Conservation (phyloP, 139 green algal genomes). For the Tetraselmis striata region DNA sequence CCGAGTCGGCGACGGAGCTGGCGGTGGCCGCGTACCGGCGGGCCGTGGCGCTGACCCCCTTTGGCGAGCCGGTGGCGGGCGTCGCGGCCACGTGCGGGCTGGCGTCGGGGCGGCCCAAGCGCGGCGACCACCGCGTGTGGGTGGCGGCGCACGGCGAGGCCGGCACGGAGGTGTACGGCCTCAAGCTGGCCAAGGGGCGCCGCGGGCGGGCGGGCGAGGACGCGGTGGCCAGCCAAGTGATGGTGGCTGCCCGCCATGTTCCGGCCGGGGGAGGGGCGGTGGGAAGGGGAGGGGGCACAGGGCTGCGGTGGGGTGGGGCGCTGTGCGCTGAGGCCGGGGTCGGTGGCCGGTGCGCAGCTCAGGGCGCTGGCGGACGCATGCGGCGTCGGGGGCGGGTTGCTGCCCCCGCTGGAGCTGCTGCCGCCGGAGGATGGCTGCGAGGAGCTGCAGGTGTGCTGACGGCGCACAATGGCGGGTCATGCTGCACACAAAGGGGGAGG, state of each 20-base stretch:
- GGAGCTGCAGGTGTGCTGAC: neutral
- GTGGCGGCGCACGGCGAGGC: constrained; percentile 38
- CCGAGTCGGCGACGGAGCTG: constrained; percentile 44
- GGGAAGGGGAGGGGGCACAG: too few relatives aligned
- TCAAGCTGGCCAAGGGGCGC: constrained; percentile 54
- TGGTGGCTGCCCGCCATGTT: too few relatives aligned
- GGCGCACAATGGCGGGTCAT: too few relatives aligned
- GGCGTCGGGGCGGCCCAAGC: constrained; percentile 52
- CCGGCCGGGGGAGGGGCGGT: too few relatives aligned
- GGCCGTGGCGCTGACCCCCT: constrained; percentile 42
- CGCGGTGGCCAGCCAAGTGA: constrained; percentile 37
- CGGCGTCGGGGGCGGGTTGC: neutral
- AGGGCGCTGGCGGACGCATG: constrained; percentile 25
- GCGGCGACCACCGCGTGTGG: constrained; percentile 58
- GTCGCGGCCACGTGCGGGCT: constrained; percentile 64
- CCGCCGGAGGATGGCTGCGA: neutral
- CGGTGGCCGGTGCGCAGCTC: too few relatives aligned
- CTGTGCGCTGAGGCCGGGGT: too few relatives aligned
- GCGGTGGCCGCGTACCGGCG: constrained; percentile 57
- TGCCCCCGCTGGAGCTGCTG: neutral
- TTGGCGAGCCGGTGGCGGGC: constrained; percentile 54
- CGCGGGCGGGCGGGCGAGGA: constrained; percentile 53
- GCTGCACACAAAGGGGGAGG: too few relatives aligned
- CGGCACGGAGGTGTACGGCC: neutral
- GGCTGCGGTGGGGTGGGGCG: too few relatives aligned